Evolutionary conservation across 208 protist species (phyloP), one percentile per base, ranked within the genome.

Genomic region (Leishmania martiniquensis): DNA sequence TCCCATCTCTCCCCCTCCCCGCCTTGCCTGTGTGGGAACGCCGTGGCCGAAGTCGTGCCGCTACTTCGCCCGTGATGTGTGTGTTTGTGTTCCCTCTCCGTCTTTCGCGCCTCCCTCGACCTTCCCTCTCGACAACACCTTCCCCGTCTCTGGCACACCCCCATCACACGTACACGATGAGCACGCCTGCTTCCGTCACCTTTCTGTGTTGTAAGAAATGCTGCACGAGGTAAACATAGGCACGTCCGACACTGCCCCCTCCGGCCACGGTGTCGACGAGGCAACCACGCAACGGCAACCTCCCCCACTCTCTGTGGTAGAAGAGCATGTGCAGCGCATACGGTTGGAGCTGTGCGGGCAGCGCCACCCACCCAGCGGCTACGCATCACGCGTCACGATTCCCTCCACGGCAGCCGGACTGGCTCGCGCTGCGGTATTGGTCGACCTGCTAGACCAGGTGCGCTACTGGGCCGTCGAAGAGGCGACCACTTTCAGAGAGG

Each of bases 391-490:
- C 47, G 78, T 72, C 25, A 42, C 45, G 7, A 72, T 85, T 1
- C 51, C 75, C 9, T 51, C 93, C 37, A 65, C 62, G 4, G 60
- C 92, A 22, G 52, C 62, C 29, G 85, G 86, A 25, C 70, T 94
- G 60, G 44, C 82, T 5, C 82, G 76, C 15, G 85, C 93, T 42
- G 78, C 62, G 0, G 45, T 39, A 4, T 54, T 94, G 32, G 70
- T 81, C n/a, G 91, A 94, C 59, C 52, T 81, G 22, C 74, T 97
- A 37, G 88, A 93, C 54, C 86, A 90, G 70, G 70, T 97, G 39
- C 77, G 82, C 39, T 91, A 91, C 70, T 97, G 93, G 91, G 89
- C 89, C 17, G 59, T 90, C 25, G 93, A 95, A 75, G 93, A 97
- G 73, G 83, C 77, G 3, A 79, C 77, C 29, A 90, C 81, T 1